These are phyloP conservation scores for Sordariomycetes sp. DNA, from an alignment of 2,329 filamentous ascomycete species.

Conservation along the genomic window DNA sequence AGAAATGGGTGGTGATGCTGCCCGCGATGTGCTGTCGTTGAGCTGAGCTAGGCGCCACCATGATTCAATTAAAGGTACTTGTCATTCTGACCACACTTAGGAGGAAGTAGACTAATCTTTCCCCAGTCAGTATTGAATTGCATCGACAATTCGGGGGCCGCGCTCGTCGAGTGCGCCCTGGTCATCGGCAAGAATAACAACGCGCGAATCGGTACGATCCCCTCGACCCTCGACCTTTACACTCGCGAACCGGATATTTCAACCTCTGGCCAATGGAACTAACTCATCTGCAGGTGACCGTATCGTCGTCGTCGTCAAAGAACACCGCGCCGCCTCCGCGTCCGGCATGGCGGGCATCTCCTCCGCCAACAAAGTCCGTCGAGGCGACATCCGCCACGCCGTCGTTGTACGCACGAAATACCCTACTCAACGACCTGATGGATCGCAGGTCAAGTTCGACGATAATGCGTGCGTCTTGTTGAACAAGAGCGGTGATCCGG, in stretches of 20 bases:
- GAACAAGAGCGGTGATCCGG: conserved; percentile 93
- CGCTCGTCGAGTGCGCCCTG: conserved; percentile 91
- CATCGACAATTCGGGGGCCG: conserved; percentile 99
- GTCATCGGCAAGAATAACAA: conserved; percentile 84
- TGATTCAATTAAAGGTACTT: conserved; percentile 83
- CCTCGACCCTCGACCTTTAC: background rate
- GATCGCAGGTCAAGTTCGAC: conserved; percentile 85
- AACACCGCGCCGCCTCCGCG: conserved; percentile 73
- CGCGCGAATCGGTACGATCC: conserved; percentile 71
- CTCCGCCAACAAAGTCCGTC: conserved; percentile 82
- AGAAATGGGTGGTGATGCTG: conserved; percentile 1
- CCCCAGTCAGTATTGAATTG: conserved; percentile 92
- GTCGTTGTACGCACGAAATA: conserved; percentile 90
- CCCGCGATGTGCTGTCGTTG: conserved; percentile 4
- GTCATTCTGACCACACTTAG: too few relatives aligned
- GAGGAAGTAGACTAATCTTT: conserved; percentile 7
- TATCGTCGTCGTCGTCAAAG: conserved; percentile 95
- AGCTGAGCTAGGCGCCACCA: conserved; percentile 36
- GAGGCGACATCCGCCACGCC: conserved; percentile 92
- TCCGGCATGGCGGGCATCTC: conserved; percentile 63
- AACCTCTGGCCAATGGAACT: background rate
- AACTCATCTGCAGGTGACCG: conserved; percentile 63
- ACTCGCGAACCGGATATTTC: background rate
- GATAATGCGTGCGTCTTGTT: conserved; percentile 97
- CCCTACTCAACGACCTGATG: conserved; percentile 78